Conservation (phyloP, 257 asterid genomes). For the Solanum chiquidenum region DNA sequence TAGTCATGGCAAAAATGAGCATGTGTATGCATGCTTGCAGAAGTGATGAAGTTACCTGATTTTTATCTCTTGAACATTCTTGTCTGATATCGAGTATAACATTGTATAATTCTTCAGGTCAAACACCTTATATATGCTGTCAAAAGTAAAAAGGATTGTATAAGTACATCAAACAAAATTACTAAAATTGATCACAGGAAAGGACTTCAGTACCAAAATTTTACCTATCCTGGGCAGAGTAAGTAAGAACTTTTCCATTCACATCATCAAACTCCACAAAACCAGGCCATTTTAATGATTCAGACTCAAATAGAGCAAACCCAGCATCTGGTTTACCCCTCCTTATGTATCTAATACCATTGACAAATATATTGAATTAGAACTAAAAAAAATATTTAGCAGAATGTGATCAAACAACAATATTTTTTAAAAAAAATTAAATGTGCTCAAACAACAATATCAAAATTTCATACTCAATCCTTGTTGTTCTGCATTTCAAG, state of each 20-base stretch:
- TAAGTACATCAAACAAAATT: neutral
- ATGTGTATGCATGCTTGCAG: neutral
- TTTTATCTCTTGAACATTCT: constrained; percentile 68
- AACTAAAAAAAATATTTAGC: neutral
- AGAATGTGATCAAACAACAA: neutral
- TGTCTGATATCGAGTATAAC: constrained; percentile 86
- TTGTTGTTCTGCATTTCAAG: constrained; percentile 89
- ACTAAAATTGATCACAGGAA: constrained; percentile 1
- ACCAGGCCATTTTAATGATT: constrained; percentile 98
- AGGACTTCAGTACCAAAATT: neutral
- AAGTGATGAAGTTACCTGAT: constrained; percentile 22
- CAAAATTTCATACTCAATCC: constrained; percentile 70
- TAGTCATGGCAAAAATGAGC: neutral
- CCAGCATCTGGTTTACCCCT: constrained; percentile 98
- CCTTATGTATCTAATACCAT: constrained; percentile 55
- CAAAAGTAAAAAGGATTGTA: constrained; percentile 1
- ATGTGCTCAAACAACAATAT: neutral
- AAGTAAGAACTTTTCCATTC: constrained; percentile 93
- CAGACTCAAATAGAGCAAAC: constrained; percentile 87
- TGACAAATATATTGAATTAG: neutral
- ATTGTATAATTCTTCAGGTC: constrained; percentile 64
- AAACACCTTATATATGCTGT: constrained; percentile 74
- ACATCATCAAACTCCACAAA: constrained; percentile 99
- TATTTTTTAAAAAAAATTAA: neutral
- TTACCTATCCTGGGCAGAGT: constrained; percentile 94